phyloP scores from a whole-genome alignment of 768 basidiomycete species.

The Sporobolomyces roseus region DNA sequence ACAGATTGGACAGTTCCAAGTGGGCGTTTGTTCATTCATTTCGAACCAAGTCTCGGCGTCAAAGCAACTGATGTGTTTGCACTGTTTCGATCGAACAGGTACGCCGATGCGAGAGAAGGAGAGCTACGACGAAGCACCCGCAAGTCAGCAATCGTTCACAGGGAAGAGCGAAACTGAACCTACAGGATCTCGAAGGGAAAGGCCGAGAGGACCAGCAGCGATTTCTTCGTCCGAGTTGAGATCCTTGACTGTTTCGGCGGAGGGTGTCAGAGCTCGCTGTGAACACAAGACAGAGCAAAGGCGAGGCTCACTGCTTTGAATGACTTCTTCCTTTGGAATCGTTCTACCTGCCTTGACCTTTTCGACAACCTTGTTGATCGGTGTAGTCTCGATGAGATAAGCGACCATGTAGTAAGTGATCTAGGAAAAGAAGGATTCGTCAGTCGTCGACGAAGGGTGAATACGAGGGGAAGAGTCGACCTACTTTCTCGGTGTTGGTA shows the following conservation, averaged over 20 bases:
- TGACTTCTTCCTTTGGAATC: slow-evolving; percentile 61
- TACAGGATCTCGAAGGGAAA: slow-evolving; percentile 92
- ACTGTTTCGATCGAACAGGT: slow-evolving; percentile 80
- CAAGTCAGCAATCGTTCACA: neutral
- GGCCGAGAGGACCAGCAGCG: slow-evolving; percentile 77
- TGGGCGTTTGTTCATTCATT: slow-evolving; percentile 93
- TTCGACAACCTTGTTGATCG: slow-evolving; percentile 66
- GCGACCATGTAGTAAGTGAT: slow-evolving; percentile 79
- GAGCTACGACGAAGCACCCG: slow-evolving; percentile 54
- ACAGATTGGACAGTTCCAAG: slow-evolving; percentile 92
- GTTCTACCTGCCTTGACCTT: slow-evolving; percentile 66
- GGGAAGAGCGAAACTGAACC: slow-evolving; percentile 46
- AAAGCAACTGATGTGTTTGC: slow-evolving; percentile 90
- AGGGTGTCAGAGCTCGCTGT: no score
- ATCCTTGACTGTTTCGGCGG: neutral
- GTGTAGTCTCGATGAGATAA: slow-evolving; percentile 74
- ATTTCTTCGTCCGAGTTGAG: slow-evolving; percentile 72
- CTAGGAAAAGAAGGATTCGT: no score
- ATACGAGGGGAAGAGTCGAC: neutral
- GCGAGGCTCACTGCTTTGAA: slow-evolving; percentile 58
- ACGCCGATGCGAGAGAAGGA: slow-evolving; percentile 78
- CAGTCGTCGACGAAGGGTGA: no score
- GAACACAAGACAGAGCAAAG: no score
- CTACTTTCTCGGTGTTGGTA: slow-evolving; percentile 49
- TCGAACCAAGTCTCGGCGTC: slow-evolving; percentile 91